A percentile compares a stretch with the other conserved stretches of the same genome.
These are phyloP conservation scores for Cytospora leucostoma DNA, from an alignment of 2,329 filamentous ascomycete species.

Conservation along the genomic window DNA sequence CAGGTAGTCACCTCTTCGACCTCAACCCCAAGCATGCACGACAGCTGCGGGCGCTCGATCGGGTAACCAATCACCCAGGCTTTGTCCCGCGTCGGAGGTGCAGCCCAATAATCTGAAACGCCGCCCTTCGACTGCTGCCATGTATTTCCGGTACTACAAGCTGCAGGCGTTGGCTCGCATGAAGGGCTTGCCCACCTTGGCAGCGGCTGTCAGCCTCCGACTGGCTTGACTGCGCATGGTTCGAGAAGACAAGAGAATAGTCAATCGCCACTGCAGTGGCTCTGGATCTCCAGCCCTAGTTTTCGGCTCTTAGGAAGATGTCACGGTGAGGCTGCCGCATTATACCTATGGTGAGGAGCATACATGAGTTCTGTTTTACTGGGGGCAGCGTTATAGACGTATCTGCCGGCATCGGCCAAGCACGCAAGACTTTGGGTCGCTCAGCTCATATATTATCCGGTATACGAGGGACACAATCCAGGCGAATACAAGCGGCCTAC, in stretches of 20 bases:
- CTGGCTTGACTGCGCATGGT: background rate
- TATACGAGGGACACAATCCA: conserved; percentile 11
- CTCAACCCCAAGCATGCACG: background rate
- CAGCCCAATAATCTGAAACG: conserved; percentile 20
- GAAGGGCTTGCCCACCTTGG: background rate
- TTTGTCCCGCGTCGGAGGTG: background rate
- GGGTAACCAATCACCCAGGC: conserved; percentile 5
- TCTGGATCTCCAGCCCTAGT: background rate
- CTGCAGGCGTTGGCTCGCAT: background rate
- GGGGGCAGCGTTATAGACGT: background rate
- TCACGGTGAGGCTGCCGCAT: too few relatives aligned
- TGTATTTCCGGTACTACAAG: background rate
- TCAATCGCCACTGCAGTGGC: background rate
- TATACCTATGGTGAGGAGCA: background rate
- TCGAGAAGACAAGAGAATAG: background rate
- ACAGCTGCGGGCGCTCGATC: conserved; percentile 9
- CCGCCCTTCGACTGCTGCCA: conserved; percentile 1
- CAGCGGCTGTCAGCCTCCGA: conserved; percentile 10
- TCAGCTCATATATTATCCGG: background rate
- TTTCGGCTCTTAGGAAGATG: background rate
- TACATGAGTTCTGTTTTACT: background rate
- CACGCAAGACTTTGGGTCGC: background rate
- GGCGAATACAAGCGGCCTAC: too few relatives aligned
- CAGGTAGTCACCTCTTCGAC: background rate
- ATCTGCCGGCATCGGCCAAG: background rate